phyloP scores from a whole-genome alignment of 805 yeast species.

The Phaffomyces opuntiae region DNA sequence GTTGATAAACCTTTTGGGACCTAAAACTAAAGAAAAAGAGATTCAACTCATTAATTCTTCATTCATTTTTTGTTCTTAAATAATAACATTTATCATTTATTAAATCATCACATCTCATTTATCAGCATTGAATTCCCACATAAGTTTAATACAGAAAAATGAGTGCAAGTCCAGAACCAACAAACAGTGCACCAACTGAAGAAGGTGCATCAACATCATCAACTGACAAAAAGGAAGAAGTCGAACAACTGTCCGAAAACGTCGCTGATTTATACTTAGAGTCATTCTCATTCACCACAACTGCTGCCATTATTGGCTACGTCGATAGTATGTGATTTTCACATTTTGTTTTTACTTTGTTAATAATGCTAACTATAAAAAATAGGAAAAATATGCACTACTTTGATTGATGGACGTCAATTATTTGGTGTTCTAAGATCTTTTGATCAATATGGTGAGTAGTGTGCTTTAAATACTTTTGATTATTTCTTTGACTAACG shows the following conservation, averaged over 20 bases:
- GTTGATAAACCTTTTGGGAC: background rate
- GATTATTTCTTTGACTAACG: background rate
- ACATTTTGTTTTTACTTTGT: background rate
- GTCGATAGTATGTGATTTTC: slow-evolving; percentile 49
- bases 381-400: slow-evolving; percentile 61
- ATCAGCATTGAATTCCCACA: background rate
- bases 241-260: slow-evolving; percentile 28
- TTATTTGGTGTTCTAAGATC: slow-evolving; percentile 87
- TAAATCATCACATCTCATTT: too few species aligned
- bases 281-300: slow-evolving; percentile 78
- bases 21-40: background rate
- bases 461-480: too few species aligned
- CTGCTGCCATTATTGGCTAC: slow-evolving; percentile 85
- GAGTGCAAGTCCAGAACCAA: slow-evolving; percentile 1
- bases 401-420: slow-evolving; percentile 84
- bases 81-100: too few species aligned
- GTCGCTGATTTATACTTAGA: slow-evolving; percentile 61
- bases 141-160: background rate
- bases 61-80: background rate
- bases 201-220: slow-evolving; percentile 2
- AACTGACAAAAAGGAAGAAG: slow-evolving; percentile 10
- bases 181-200: slow-evolving; percentile 1
- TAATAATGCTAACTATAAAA: background rate
- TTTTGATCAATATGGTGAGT: slow-evolving; percentile 77
- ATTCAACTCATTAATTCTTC: background rate